Percentiles rank a stretch among this genome's conserved stretches.
phyloP scores from a whole-genome alignment of 2,329 filamentous ascomycete genomes.

The Fusarium tuaranense region DNA sequence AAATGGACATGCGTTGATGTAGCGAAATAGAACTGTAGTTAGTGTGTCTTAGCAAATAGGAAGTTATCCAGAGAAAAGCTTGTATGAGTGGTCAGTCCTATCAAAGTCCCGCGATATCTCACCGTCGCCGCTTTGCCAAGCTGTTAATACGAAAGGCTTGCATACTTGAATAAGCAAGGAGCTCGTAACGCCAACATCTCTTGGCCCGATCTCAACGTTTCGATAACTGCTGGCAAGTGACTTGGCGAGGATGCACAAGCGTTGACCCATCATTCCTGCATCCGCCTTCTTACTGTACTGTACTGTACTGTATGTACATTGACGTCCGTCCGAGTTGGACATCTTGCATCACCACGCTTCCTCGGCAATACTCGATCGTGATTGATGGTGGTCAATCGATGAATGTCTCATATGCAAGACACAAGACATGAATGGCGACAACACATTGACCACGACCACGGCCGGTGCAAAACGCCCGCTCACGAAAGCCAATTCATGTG shows the following conservation, averaged over 20 bases:
- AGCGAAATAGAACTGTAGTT: neutral
- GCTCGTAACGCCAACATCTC: neutral
- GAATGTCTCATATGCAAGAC: conserved; percentile 15
- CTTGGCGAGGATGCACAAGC: neutral
- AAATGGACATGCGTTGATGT: conserved; percentile 25
- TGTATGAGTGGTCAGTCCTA: neutral
- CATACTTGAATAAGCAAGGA: neutral
- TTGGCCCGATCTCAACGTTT: neutral
- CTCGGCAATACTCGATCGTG: neutral
- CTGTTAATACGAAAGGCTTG: neutral
- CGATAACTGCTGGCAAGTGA: neutral
- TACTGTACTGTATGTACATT: neutral
- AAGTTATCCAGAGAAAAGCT: neutral
- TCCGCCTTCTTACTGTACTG: neutral
- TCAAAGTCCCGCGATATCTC: neutral
- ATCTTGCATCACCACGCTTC: conserved; percentile 12
- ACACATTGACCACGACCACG: neutral
- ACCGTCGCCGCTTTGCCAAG: neutral
- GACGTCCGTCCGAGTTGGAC: neutral
- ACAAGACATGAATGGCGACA: conserved; percentile 16
- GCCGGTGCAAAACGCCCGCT: conserved; percentile 9
- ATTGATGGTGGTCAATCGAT: conserved; percentile 15
- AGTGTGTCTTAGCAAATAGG: neutral
- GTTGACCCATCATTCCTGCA: conserved; percentile 6
- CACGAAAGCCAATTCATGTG: conserved; percentile 3